Percentiles rank a stretch among this genome's conserved stretches.
Conservation (phyloP, 768 basidiomycete species). For the Hericium coralloides region DNA sequence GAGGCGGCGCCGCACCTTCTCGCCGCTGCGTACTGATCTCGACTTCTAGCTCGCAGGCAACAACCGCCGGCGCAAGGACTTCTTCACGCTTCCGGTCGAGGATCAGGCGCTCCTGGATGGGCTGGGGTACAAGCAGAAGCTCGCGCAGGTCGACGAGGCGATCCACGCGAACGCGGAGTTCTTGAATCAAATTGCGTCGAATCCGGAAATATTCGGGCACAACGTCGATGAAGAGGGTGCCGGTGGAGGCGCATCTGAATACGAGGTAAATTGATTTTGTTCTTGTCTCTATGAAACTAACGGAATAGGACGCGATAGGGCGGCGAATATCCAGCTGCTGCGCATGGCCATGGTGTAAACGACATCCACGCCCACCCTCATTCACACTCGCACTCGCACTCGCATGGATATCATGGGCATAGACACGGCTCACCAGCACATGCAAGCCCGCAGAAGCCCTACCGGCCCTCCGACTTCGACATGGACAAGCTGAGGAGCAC, state of each 20-base stretch:
- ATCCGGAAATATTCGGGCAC: conserved; percentile 76
- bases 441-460: conserved; percentile 19
- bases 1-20: neutral
- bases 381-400: conserved; percentile 16
- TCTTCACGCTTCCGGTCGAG: conserved; percentile 55
- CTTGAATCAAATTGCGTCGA: conserved; percentile 59
- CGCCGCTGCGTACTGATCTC: neutral
- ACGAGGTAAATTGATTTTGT: neutral
- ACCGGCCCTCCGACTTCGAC: conserved; percentile 58
- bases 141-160: conserved; percentile 71
- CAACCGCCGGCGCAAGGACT: conserved; percentile 66
- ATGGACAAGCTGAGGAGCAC: conserved; percentile 92
- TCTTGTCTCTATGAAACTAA: too few species aligned
- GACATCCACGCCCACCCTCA: conserved; percentile 17
- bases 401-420: conserved; percentile 9
- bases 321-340: too few species aligned
- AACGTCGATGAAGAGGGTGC: conserved; percentile 26
- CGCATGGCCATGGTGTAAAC: too few species aligned
- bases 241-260: conserved; percentile 15
- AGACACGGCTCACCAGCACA: neutral
- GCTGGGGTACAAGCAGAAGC: conserved; percentile 71
- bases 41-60: conserved; percentile 44
- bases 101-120: conserved; percentile 62
- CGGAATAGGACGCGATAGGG: too few species aligned
- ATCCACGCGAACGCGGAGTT: conserved; percentile 79